Conservation (phyloP, 129 eudicot genomes). For the Ambrosia trifida region DNA sequence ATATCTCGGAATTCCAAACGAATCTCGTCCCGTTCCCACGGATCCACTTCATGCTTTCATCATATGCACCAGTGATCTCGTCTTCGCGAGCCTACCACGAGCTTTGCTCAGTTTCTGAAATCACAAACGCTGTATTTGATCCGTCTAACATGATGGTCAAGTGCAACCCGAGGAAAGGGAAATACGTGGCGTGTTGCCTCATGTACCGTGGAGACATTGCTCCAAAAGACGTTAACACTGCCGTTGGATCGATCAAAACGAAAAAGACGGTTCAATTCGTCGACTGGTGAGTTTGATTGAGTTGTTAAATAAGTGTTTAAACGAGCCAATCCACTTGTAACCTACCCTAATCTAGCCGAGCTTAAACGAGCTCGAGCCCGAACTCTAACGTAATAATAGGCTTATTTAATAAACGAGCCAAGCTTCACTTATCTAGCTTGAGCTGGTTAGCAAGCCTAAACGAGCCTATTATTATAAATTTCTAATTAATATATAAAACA, state of each 20-base stretch:
- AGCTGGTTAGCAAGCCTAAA: no score
- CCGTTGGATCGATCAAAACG: conserved; percentile 61
- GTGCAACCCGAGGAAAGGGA: conserved; percentile 70
- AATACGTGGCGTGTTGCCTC: conserved; percentile 78
- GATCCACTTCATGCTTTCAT: conserved; percentile 78
- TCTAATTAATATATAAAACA: no score
- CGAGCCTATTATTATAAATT: no score
- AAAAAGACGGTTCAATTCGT: conserved; percentile 66
- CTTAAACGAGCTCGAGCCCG: no score
- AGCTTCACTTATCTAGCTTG: no score
- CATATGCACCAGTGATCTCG: conserved; percentile 73
- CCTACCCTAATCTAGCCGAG: no score
- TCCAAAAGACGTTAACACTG: conserved; percentile 68
- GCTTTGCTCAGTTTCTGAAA: conserved; percentile 63
- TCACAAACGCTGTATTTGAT: conserved; percentile 71
- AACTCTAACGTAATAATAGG: no score
- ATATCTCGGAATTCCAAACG: conserved; percentile 73
- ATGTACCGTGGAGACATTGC: conserved; percentile 85
- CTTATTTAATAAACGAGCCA: no score
- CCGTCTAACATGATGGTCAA: conserved; percentile 82
- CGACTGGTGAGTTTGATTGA: conserved; percentile 56
- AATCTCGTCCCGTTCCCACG: conserved; percentile 82
- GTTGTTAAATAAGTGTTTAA: background rate
- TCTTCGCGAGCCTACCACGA: conserved; percentile 66
- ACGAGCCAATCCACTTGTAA: background rate